These are phyloP conservation scores for Pythium folliculosum DNA, from an alignment of 352 stramenopile genomes.

Conservation along the genomic window DNA sequence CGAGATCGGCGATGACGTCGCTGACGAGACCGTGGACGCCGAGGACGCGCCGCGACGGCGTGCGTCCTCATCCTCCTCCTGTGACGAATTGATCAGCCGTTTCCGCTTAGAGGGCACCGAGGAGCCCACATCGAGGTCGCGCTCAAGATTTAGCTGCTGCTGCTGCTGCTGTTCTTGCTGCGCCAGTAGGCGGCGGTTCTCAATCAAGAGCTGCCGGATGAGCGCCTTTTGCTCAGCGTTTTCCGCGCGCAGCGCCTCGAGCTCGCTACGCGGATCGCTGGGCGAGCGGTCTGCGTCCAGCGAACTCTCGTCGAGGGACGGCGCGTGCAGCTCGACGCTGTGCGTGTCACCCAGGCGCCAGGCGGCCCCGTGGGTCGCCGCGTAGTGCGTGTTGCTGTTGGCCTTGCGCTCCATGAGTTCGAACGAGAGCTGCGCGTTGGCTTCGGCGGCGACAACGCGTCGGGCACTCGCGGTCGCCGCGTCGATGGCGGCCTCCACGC, in stretches of 20 bases:
- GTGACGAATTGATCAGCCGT: not conserved
- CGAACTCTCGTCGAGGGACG: not conserved
- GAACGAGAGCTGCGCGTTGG: constrained; percentile 20
- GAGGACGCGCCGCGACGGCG: not conserved
- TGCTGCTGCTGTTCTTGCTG: constrained; percentile 4
- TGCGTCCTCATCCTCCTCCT: not conserved
- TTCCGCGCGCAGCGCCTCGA: constrained; percentile 16
- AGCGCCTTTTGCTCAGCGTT: constrained; percentile 22
- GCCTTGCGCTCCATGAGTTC: constrained; percentile 28
- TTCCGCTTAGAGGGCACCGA: not conserved
- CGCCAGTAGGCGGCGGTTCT: constrained; percentile 15
- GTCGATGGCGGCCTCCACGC: not conserved
- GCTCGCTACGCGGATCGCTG: not conserved
- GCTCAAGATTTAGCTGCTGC: not conserved
- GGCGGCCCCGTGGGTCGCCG: too few species aligned
- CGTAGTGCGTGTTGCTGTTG: constrained; percentile 9
- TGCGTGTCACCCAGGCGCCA: not conserved
- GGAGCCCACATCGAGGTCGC: not conserved
- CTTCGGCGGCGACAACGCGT: constrained; percentile 8
- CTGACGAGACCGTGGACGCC: constrained; percentile 6
- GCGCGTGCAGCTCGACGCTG: not conserved
- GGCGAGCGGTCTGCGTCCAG: not conserved
- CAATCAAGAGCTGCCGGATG: constrained; percentile 19
- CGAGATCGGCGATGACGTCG: not conserved
- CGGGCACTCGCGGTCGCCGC: not conserved